Percentiles rank a stretch among this genome's conserved stretches.
These are phyloP conservation scores for Colletotrichum sojae DNA, from an alignment of 2,329 filamentous ascomycete species.

Conservation along the genomic window DNA sequence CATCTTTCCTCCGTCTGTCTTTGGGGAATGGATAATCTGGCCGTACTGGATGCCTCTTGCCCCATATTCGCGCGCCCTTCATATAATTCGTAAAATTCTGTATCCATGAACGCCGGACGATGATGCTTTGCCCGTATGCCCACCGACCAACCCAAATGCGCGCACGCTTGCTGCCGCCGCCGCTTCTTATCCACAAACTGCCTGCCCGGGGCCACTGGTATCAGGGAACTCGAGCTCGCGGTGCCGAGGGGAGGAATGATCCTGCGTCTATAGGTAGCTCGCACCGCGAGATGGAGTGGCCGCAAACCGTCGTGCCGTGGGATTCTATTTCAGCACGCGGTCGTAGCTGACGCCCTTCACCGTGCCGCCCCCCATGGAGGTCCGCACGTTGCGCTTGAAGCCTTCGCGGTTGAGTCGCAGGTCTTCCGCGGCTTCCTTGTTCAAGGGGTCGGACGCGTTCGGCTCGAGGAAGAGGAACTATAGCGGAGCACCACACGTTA, in stretches of 20 bases:
- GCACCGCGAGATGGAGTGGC: neutral
- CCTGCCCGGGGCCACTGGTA: slow-evolving; percentile 8
- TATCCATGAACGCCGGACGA: slow-evolving; percentile 38
- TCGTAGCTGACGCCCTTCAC: slow-evolving; percentile 84
- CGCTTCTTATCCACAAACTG: slow-evolving; percentile 7
- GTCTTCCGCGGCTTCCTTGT: slow-evolving; percentile 97
- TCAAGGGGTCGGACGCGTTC: slow-evolving; percentile 96
- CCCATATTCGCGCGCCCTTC: slow-evolving; percentile 3
- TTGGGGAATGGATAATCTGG: neutral
- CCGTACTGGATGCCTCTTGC: slow-evolving; percentile 12
- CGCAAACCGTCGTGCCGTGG: neutral
- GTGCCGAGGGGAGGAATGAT: neutral
- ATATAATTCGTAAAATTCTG: slow-evolving; percentile 31
- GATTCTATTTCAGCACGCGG: slow-evolving; percentile 76
- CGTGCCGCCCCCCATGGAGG: slow-evolving; percentile 84
- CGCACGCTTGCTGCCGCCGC: slow-evolving; percentile 14
- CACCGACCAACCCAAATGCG: slow-evolving; percentile 28
- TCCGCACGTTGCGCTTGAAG: slow-evolving; percentile 92
- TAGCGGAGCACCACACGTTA: slow-evolving; percentile 41
- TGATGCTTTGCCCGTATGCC: slow-evolving; percentile 37
- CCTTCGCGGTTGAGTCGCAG: slow-evolving; percentile 86
- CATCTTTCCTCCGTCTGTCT: neutral
- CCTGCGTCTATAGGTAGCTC: neutral
- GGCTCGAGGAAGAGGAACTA: slow-evolving; percentile 98
- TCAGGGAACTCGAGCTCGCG: neutral